Percentiles rank a stretch among this genome's conserved stretches.
phyloP scores from a whole-genome alignment of 2,329 filamentous ascomycete species.

The Coleophoma crateriformis region DNA sequence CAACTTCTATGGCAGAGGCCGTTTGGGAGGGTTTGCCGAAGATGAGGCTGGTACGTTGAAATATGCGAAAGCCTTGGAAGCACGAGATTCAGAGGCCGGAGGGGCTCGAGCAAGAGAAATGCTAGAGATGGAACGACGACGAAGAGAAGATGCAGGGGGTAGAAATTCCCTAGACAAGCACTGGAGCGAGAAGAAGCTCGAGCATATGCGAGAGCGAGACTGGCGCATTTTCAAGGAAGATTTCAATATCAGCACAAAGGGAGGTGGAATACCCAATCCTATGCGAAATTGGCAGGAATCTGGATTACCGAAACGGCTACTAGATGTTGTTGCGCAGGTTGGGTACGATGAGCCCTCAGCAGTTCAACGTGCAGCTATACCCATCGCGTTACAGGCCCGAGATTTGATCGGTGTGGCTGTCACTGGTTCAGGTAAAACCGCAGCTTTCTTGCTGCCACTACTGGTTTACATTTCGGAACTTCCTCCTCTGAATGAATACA shows the following conservation, averaged over 20 bases:
- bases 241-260: slow-evolving; percentile 93
- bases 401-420: slow-evolving; percentile 98
- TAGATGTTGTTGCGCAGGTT: slow-evolving; percentile 77
- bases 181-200: slow-evolving; percentile 89
- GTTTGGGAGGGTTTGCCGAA: slow-evolving; percentile 60
- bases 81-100: slow-evolving; percentile 72
- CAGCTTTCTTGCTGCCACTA: slow-evolving; percentile 85
- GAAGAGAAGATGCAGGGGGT: slow-evolving; percentile 64
- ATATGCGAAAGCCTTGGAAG: slow-evolving; percentile 64
- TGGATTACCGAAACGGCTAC: slow-evolving; percentile 65
- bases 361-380: slow-evolving; percentile 91
- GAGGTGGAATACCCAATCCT: slow-evolving; percentile 85
- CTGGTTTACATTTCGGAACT: slow-evolving; percentile 92
- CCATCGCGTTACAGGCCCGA: slow-evolving; percentile 84
- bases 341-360: slow-evolving; percentile 90
- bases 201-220: slow-evolving; percentile 94
- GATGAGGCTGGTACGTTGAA: slow-evolving; percentile 49
- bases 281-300: slow-evolving; percentile 96
- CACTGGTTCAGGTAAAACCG: slow-evolving; percentile 97
- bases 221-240: slow-evolving; percentile 99
- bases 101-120: slow-evolving; percentile 71
- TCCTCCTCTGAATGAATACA: slow-evolving; percentile 75
- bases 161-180: slow-evolving; percentile 81
- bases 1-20: slow-evolving; percentile 64
- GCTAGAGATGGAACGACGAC: slow-evolving; percentile 76